Conservation (phyloP, 768 basidiomycete genomes). For the Amanita fuliginea region DNA sequence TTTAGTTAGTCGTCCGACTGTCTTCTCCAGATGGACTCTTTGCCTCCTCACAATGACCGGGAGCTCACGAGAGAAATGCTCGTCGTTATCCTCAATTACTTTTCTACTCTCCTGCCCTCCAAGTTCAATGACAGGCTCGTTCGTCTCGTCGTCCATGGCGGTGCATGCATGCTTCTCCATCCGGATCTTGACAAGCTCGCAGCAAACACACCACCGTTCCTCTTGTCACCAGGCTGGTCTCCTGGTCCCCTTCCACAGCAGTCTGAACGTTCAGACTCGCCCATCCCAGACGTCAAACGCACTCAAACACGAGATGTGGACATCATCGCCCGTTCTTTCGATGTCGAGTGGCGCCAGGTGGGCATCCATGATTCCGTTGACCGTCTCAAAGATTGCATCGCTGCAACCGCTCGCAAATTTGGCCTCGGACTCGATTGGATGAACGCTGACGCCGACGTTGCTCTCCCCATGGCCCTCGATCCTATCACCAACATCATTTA, state of each 20-base stretch:
- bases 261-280: slow-evolving; percentile 13
- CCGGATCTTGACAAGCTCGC: slow-evolving; percentile 24
- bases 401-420: slow-evolving; percentile 38
- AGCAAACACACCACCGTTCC: slow-evolving; percentile 14
- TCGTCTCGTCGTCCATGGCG: slow-evolving; percentile 59
- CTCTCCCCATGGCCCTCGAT: slow-evolving; percentile 52
- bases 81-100: slow-evolving; percentile 30
- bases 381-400: slow-evolving; percentile 46
- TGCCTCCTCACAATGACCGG: slow-evolving; percentile 22
- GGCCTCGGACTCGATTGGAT: slow-evolving; percentile 60
- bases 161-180: slow-evolving; percentile 66
- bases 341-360: slow-evolving; percentile 34
- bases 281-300: slow-evolving; percentile 22
- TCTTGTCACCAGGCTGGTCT: slow-evolving; percentile 3
- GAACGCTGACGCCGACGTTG: slow-evolving; percentile 65
- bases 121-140: slow-evolving; percentile 38
- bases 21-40: no score
- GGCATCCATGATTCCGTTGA: slow-evolving; percentile 42
- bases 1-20: no score
- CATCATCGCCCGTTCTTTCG: slow-evolving; percentile 53
- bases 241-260: slow-evolving; percentile 5
- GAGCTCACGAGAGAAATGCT: slow-evolving; percentile 34
- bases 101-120: slow-evolving; percentile 36
- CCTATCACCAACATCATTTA: slow-evolving; percentile 15
- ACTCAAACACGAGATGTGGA: slow-evolving; percentile 58